Evolutionary conservation across 169 alveolate species (phyloP).

Genomic region (Eimeria necatrix): DNA sequence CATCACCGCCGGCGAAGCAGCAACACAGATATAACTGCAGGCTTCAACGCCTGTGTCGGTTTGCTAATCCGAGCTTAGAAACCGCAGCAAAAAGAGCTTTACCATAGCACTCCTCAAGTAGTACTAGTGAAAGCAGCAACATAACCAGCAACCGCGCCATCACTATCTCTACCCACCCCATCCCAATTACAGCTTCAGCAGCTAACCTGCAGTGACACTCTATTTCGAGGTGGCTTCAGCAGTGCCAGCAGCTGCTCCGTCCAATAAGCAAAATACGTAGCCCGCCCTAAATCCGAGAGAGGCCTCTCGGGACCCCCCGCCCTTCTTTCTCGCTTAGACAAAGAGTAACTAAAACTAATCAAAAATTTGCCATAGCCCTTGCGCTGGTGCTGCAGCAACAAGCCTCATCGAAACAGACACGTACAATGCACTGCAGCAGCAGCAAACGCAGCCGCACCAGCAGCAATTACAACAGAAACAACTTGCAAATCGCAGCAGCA

Average conservation of each 20-base stretch:
- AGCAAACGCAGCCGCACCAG: conserved; percentile 27
- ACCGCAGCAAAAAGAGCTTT: not conserved
- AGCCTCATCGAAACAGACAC: not conserved
- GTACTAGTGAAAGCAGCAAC: not conserved
- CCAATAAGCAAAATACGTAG: conserved; percentile 98
- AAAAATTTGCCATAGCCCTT: conserved; percentile 95
- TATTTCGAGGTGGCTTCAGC: conserved; percentile 82
- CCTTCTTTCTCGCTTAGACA: conserved; percentile 95
- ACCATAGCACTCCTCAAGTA: not conserved
- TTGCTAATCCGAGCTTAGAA: not conserved
- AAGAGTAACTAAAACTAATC: conserved; percentile 93
- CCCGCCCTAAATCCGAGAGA: conserved; percentile 97
- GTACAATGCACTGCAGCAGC: not conserved
- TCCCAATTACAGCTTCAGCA: conserved; percentile 2
- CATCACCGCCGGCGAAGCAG: not conserved
- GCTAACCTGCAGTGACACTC: conserved; percentile 85
- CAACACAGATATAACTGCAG: not conserved
- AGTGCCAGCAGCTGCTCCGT: conserved; percentile 91
- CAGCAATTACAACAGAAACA: not conserved
- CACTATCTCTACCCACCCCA: not conserved
- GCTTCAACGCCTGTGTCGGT: no score
- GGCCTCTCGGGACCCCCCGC: conserved; percentile 99
- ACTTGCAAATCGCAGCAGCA: not conserved
- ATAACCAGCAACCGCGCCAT: not conserved
- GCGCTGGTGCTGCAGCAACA: conserved; percentile 90